Evolutionary conservation across 352 stramenopile genomes (phyloP), one percentile per base, ranked within the genome.

Genomic region (Pilasporangium apinafurcum): DNA sequence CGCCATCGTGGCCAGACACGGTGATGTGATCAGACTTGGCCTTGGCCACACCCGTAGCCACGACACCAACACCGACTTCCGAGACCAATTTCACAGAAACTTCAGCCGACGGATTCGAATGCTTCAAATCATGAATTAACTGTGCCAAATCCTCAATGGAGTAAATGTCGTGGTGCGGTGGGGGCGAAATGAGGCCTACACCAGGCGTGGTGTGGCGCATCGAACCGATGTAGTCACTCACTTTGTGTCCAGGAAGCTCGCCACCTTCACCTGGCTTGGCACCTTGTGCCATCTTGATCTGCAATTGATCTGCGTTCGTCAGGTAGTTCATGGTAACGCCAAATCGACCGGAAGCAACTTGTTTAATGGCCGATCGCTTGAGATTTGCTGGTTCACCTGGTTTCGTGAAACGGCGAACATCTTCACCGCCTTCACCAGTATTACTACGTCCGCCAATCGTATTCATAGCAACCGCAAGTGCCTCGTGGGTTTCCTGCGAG

Each of bases 221-320:
- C 25, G 86, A 75, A 3, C 88, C 95, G 67, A 98, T 98, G 65
- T 98, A 98, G 31, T 97, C 78, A 9, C 88, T 96, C 17, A 97
- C 87, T 53, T 98, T 98, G 61, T 96, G 85, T n/a, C 95, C 95
- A 38, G 95, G 95, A 45, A 98, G 74, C 61, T 98, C 89, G 45
- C 95, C 95, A 59, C 95, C 95, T 72, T 98, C 95, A 51, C 95
- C 95, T 32, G 95, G 95, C 67, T 98, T 98, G 13, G 93, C 92
- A 41, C 95, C 95, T 68, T 98, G 95, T 1, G 95, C 95, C 92
- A 98, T 98, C 73, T 98, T 98, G 67, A 98, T 98, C 71, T 98
- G 92, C 30, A 98, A 94, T 68, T 98, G 91, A 54, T 98, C 93
- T 28, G 90, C 95, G 51, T 98, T 98, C 6, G 92, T 95, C 20